These are phyloP conservation scores for Hippophae tibetana DNA, from an alignment of 306 rosid species.

Conservation along the genomic window DNA sequence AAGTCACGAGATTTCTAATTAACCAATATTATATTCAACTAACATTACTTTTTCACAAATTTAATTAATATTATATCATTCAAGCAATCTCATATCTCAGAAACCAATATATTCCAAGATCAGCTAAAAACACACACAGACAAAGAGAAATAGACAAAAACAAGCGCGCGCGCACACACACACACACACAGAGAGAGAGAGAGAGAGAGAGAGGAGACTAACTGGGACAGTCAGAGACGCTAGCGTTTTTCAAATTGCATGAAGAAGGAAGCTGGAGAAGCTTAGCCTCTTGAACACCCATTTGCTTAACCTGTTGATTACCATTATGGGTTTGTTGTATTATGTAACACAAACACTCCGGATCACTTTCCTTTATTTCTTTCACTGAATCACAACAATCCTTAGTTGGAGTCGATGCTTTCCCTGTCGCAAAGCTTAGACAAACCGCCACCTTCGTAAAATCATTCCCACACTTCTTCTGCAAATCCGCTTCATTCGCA, in stretches of 20 bases:
- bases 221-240: slow-evolving; percentile 59
- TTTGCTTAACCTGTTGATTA: slow-evolving; percentile 24
- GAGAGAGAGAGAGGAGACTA: slow-evolving; percentile 11
- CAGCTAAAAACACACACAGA: no score
- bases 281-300: slow-evolving; percentile 56
- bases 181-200: not conserved
- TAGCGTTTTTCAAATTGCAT: slow-evolving; percentile 53
- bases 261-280: slow-evolving; percentile 65
- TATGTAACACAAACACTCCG: slow-evolving; percentile 68
- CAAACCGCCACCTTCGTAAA: slow-evolving; percentile 45
- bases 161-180: no score
- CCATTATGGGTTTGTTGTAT: slow-evolving; percentile 59
- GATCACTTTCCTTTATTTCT: slow-evolving; percentile 34
- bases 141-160: no score
- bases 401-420: slow-evolving; percentile 37
- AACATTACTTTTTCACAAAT: no score
- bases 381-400: slow-evolving; percentile 50
- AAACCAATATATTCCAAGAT: no score
- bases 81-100: no score
- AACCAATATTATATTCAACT: no score
- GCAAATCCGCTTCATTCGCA: not conserved
- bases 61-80: no score
- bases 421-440: slow-evolving; percentile 46
- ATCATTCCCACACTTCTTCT: slow-evolving; percentile 29
- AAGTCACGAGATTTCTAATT: no score